A percentile compares a stretch with the other conserved stretches of the same genome.
Conservation (phyloP, 306 rosid genomes). For the Lagenaria siceraria region DNA sequence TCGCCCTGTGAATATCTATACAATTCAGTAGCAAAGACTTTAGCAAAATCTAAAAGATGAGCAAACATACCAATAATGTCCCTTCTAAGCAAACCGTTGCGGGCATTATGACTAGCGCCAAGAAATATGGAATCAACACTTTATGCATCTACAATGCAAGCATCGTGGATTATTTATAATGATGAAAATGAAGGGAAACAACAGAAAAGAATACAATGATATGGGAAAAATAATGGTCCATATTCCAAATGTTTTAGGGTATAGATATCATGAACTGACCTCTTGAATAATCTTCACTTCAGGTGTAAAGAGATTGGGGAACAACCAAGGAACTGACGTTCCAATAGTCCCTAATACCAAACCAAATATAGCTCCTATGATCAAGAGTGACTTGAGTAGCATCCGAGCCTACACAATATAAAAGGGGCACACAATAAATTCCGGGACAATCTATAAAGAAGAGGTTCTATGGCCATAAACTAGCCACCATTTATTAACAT, state of each 20-base stretch:
- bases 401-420: constrained; percentile 42
- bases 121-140: constrained; percentile 66
- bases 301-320: constrained; percentile 64
- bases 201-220: not conserved
- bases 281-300: constrained; percentile 63
- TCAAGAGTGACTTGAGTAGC: constrained; percentile 67
- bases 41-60: not conserved
- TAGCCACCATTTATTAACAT: not conserved
- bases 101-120: constrained; percentile 63
- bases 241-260: not conserved
- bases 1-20: not conserved
- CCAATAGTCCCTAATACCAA: constrained; percentile 55
- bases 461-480: not conserved
- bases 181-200: not conserved
- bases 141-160: constrained; percentile 53
- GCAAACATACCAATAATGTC: constrained; percentile 62
- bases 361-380: constrained; percentile 60
- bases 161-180: not conserved
- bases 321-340: constrained; percentile 61
- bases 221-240: not conserved
- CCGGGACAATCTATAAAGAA: not conserved
- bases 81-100: constrained; percentile 83
- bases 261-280: constrained; percentile 37
- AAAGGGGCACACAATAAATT: constrained; percentile 10
- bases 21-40: not conserved